Evolutionary conservation across 2,329 filamentous ascomycete species (phyloP).

Genomic region (Apiospora rasikravindrae): DNA sequence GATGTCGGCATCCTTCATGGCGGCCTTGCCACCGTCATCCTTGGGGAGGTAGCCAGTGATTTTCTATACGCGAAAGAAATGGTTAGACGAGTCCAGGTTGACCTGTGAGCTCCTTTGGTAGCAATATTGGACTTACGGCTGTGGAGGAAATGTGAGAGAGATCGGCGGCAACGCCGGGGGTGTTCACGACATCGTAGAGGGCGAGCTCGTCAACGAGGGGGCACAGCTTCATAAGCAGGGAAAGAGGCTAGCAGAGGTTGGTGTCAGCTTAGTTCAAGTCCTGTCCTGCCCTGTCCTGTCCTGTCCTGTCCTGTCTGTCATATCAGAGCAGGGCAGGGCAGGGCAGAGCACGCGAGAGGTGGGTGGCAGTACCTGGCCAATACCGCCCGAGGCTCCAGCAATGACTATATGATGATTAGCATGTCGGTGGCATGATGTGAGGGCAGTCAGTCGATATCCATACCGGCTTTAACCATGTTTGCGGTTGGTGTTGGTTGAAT

Average conservation of each 20-base stretch:
- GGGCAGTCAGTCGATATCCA: conserved; percentile 24
- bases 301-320: neutral
- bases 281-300: neutral
- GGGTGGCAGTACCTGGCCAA: conserved; percentile 80
- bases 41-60: conserved; percentile 86
- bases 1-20: conserved; percentile 91
- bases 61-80: conserved; percentile 59
- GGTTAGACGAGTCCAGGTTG: neutral
- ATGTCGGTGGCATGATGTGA: neutral
- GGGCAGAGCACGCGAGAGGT: neutral
- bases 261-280: neutral
- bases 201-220: conserved; percentile 89
- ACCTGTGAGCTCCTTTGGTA: conserved; percentile 18
- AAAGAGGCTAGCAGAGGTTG: conserved; percentile 74
- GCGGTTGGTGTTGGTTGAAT: conserved; percentile 27
- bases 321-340: conserved; percentile 11
- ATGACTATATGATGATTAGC: conserved; percentile 60
- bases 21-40: conserved; percentile 83
- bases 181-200: conserved; percentile 99
- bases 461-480: conserved; percentile 68
- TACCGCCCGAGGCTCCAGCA: conserved; percentile 96
- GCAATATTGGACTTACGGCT: conserved; percentile 60
- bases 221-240: conserved; percentile 91
- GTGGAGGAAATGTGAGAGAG: conserved; percentile 95
- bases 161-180: conserved; percentile 92